A percentile compares a stretch with the other conserved stretches of the same genome.
These are phyloP conservation scores for Penicillium paradoxum DNA, from an alignment of 495 filamentous ascomycete species.

Conservation along the genomic window DNA sequence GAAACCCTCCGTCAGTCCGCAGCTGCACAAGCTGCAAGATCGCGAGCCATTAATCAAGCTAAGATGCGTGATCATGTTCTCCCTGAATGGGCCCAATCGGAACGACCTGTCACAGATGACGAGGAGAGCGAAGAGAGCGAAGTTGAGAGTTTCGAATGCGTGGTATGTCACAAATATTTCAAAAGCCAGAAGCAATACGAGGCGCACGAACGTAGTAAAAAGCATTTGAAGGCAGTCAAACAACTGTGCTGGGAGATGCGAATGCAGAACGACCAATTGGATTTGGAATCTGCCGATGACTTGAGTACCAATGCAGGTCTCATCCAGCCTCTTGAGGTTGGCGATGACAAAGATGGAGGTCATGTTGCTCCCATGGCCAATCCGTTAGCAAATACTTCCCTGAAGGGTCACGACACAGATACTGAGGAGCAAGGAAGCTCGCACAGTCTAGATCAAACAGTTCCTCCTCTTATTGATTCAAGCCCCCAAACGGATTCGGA, in stretches of 20 bases:
- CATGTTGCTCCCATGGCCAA: background rate
- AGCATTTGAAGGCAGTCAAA: conserved; percentile 80
- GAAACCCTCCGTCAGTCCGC: conserved; percentile 71
- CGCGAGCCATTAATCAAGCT: conserved; percentile 73
- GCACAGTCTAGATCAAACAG: background rate
- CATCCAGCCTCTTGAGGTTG: background rate
- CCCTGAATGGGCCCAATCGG: conserved; percentile 72
- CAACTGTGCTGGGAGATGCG: conserved; percentile 78
- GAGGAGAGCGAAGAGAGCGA: conserved; percentile 52
- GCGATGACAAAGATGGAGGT: background rate
- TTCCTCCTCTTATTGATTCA: background rate
- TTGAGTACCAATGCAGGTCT: background rate
- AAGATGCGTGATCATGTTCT: conserved; percentile 60
- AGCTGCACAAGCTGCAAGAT: conserved; percentile 77
- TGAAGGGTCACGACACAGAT: background rate
- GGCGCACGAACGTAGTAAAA: conserved; percentile 95
- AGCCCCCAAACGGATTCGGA: conserved; percentile 11
- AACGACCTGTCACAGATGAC: conserved; percentile 47
- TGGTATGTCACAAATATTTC: conserved; percentile 87
- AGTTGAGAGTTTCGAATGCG: conserved; percentile 71
- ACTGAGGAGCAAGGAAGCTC: background rate
- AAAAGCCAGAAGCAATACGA: conserved; percentile 90
- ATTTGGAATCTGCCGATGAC: conserved; percentile 13
- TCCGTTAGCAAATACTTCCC: background rate
- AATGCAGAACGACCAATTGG: conserved; percentile 57